Evolutionary conservation across 2,329 filamentous ascomycete species (phyloP).

Genomic region (Calonectria hongkongensis): DNA sequence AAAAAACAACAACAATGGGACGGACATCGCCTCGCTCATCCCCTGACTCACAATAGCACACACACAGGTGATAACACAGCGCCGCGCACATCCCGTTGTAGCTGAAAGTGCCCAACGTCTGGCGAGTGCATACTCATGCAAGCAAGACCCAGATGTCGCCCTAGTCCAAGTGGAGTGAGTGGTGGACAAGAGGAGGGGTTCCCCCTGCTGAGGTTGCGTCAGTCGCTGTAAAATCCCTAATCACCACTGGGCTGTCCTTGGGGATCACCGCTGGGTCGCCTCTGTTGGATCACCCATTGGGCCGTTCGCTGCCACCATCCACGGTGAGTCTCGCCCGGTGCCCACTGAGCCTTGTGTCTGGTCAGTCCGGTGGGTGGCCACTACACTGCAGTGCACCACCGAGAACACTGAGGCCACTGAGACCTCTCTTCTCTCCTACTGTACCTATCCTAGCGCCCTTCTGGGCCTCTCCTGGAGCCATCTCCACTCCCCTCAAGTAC

Average conservation of each 20-base stretch:
- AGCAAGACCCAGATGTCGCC: constrained; percentile 39
- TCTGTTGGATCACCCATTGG: constrained; percentile 27
- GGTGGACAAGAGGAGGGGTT: constrained; percentile 27
- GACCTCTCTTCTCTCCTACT: constrained; percentile 39
- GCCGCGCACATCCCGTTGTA: constrained; percentile 26
- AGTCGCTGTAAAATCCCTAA: constrained; percentile 36
- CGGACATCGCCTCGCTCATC: constrained; percentile 22
- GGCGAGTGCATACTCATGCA: constrained; percentile 35
- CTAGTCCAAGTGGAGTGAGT: constrained; percentile 37
- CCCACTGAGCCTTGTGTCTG: constrained; percentile 31
- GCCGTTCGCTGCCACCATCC: constrained; percentile 25
- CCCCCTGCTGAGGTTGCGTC: constrained; percentile 40
- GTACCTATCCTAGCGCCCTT: constrained; percentile 42
- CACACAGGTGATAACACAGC: neutral
- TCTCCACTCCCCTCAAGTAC: constrained; percentile 43
- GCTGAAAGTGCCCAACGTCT: constrained; percentile 32
- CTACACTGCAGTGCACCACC: constrained; percentile 42
- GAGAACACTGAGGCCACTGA: constrained; percentile 47
- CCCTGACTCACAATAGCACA: constrained; percentile 17
- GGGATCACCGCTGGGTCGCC: constrained; percentile 31
- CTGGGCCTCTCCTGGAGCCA: constrained; percentile 35
- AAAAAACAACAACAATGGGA: constrained; percentile 7
- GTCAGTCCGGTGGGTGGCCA: constrained; percentile 26
- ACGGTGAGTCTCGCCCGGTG: constrained; percentile 35
- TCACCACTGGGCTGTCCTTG: constrained; percentile 29